Evolutionary conservation across 2,329 filamentous ascomycete species (phyloP), one percentile per base, ranked within the genome.

Genomic region (Drechslera avenae): DNA sequence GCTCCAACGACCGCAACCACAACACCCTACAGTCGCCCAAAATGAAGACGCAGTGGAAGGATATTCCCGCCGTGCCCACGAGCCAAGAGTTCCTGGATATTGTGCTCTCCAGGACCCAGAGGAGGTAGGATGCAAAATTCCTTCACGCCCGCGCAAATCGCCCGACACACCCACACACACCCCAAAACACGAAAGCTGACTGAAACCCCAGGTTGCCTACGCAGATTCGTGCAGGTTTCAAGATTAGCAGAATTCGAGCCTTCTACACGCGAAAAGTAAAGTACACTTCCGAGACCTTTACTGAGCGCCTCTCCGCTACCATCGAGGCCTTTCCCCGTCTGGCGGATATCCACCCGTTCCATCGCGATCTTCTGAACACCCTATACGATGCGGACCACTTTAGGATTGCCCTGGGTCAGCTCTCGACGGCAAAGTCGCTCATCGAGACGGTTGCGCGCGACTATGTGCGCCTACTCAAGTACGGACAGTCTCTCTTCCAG

Each of bases 31-130:
- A 45, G 43, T 53, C 58, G 64, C 60, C 60, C 59, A 67, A 54
- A 39, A 72, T 72, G 70, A 72, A 73, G 68, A 72, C 69, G 5
- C 66, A 71, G 64, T 73, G 69, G 69, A 73, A 73, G 74, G 86
- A 89, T 72, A 95, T 95, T 66, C 87, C 89, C 57, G 90, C 91
- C 61, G 90, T 96, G 62, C 93, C 93, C 51, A 95, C 90, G 68
- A 88, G 88, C 75, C 88, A 95, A 80, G 94, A 99, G 78, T 97
- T 99, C 72, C 83, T 99, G 67, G 94, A 99, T 77, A 97, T 99
- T 74, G 92, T 97, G 61, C 84, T 99, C 68, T 95, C 90, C 71
- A 83, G 94, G 53, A 75, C 72, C 18, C 50, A 53, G 50, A 45
- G 50, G 30, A 53, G 50, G 57, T 62, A 63, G 35, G 60, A 10